phyloP scores from a whole-genome alignment of 805 yeast species.

The Wickerhamomyces alni region DNA sequence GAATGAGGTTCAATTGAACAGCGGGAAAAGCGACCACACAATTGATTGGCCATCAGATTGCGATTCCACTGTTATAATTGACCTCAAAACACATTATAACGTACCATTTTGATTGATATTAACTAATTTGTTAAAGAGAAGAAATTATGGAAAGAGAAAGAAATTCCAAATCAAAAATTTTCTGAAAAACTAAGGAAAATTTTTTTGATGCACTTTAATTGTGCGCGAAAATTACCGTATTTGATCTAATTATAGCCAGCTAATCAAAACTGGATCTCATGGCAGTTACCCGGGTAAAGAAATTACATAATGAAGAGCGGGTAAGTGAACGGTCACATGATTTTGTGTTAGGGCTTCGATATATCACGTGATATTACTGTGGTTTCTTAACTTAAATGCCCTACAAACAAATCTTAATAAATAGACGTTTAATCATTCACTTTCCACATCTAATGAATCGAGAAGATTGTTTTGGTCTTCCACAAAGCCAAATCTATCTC shows the following conservation, averaged over 20 bases:
- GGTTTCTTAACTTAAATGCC: too few species aligned
- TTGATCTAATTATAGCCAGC: not conserved
- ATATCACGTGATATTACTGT: not conserved
- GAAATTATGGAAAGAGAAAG: not conserved
- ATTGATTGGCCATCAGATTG: too few species aligned
- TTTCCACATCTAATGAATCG: slow-evolving; percentile 31
- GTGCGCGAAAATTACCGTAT: not conserved
- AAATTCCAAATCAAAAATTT: not conserved
- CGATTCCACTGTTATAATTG: too few species aligned
- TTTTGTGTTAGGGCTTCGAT: not conserved
- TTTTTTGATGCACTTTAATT: too few species aligned
- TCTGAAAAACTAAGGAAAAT: not conserved
- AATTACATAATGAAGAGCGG: too few species aligned
- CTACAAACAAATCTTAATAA: too few species aligned
- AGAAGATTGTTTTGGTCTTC: slow-evolving; percentile 35
- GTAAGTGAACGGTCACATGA: not conserved
- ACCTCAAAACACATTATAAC: not conserved
- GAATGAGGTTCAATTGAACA: too few species aligned
- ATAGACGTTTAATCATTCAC: slow-evolving; percentile 7
- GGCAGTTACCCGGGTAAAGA: not conserved
- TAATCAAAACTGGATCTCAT: too few species aligned
- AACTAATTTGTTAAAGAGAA: not conserved
- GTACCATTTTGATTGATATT: slow-evolving; percentile 1
- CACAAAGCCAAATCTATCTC: slow-evolving; percentile 30
- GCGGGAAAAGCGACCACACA: too few species aligned